A percentile compares a stretch with the other conserved stretches of the same genome.
These are phyloP conservation scores for Chalciporus chontae DNA, from an alignment of 768 basidiomycete genomes.

Conservation along the genomic window DNA sequence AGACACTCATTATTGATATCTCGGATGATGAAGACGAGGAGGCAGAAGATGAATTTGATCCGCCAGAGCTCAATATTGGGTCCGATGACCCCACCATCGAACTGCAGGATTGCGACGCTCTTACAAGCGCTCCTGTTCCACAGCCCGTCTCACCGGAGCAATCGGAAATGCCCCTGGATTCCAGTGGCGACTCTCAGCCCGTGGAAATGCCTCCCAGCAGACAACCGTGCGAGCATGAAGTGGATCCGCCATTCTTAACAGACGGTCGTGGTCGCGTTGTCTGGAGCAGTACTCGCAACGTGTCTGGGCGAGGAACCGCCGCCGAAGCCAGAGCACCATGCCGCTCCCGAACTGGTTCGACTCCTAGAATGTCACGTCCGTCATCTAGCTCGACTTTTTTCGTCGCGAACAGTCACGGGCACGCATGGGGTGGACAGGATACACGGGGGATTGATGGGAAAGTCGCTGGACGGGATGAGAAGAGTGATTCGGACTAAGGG, in stretches of 20 bases:
- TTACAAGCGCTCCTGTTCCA: not conserved
- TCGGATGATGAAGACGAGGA: constrained; percentile 28
- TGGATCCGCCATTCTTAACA: constrained; percentile 54
- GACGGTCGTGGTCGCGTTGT: constrained; percentile 65
- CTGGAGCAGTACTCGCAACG: constrained; percentile 32
- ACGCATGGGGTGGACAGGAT: constrained; percentile 21
- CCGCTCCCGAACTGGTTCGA: constrained; percentile 20
- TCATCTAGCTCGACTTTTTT: constrained; percentile 7
- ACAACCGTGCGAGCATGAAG: constrained; percentile 30
- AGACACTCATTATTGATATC: constrained; percentile 31
- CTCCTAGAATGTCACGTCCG: constrained; percentile 17
- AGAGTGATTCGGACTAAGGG: constrained; percentile 9
- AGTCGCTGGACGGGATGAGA: constrained; percentile 12
- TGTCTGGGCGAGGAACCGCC: constrained; percentile 13
- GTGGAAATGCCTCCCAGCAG: constrained; percentile 6
- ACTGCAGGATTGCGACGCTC: not conserved
- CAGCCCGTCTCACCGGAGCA: constrained; percentile 2
- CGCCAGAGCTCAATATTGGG: not conserved
- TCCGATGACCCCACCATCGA: not conserved
- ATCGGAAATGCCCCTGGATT: not conserved
- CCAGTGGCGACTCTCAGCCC: not conserved
- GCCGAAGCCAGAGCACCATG: constrained; percentile 22
- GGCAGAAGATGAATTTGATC: constrained; percentile 8
- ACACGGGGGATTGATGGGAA: constrained; percentile 16
- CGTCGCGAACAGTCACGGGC: constrained; percentile 14